These are phyloP conservation scores for Calonectria honghensis DNA, from an alignment of 2,329 filamentous ascomycete species.

Conservation along the genomic window DNA sequence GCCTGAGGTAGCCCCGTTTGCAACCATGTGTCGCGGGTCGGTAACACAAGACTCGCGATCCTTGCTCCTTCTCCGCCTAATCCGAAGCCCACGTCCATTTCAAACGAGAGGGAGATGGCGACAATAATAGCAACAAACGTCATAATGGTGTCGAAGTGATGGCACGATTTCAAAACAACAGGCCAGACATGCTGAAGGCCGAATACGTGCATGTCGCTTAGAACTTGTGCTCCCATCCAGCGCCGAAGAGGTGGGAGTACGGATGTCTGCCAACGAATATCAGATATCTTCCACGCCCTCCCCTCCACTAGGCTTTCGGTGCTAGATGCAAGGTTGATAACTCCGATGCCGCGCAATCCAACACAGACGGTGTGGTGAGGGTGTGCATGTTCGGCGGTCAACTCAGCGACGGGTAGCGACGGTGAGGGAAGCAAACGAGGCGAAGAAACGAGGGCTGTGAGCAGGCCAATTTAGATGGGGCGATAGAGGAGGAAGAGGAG, in stretches of 20 bases:
- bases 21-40: not conserved
- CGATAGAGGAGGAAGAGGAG: not conserved
- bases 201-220: slow-evolving; percentile 3
- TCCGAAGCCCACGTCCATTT: not conserved
- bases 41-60: slow-evolving; percentile 3
- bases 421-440: too few species aligned
- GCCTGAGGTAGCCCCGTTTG: not conserved
- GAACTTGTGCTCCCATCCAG: slow-evolving; percentile 16
- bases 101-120: not conserved
- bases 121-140: not conserved
- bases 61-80: not conserved
- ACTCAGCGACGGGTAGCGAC: not conserved
- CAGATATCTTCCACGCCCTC: not conserved
- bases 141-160: not conserved
- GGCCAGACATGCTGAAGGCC: not conserved
- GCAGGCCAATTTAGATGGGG: not conserved
- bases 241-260: not conserved
- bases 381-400: not conserved
- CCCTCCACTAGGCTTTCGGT: not conserved
- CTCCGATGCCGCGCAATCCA: not conserved
- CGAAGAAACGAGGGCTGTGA: not conserved
- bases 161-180: not conserved
- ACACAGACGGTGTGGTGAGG: not conserved
- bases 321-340: not conserved
- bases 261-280: not conserved